Conservation (phyloP, 176 grass and related monocot genomes). For the Hordeum vulgare region DNA sequence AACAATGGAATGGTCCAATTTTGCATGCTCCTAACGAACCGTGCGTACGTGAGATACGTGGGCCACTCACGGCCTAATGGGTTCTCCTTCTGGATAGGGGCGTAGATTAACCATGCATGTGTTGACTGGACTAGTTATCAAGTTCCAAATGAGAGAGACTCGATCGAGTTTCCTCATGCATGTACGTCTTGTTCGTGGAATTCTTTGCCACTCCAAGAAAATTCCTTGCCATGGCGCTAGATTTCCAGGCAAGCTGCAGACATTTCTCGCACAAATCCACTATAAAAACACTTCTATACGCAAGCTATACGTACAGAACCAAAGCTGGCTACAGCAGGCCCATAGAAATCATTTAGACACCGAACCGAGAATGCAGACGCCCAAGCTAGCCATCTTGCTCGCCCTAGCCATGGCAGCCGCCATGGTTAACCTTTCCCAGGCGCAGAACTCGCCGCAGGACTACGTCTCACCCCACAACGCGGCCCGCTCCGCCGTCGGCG, state of each 20-base stretch:
- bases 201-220: not conserved
- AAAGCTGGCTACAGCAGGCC: not conserved
- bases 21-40: not conserved
- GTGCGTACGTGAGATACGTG: not conserved
- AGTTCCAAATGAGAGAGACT: not conserved
- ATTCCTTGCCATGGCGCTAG: not conserved
- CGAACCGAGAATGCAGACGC: not conserved
- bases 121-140: not conserved
- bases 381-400: not conserved
- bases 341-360: not conserved
- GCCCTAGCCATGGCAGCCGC: not conserved
- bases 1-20: not conserved
- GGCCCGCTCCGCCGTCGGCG: slow-evolving; percentile 12
- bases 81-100: not conserved
- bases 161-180: not conserved
- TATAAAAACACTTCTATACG: not conserved
- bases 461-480: slow-evolving; percentile 13
- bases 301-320: not conserved
- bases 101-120: too few relatives aligned
- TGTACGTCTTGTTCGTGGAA: not conserved
- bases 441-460: not conserved
- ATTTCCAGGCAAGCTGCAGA: not conserved
- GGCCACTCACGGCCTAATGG: not conserved
- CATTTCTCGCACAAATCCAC: not conserved
- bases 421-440: not conserved